These are phyloP conservation scores for Salinomyces thailandicus DNA, from an alignment of 2,329 filamentous ascomycete genomes.

Conservation along the genomic window DNA sequence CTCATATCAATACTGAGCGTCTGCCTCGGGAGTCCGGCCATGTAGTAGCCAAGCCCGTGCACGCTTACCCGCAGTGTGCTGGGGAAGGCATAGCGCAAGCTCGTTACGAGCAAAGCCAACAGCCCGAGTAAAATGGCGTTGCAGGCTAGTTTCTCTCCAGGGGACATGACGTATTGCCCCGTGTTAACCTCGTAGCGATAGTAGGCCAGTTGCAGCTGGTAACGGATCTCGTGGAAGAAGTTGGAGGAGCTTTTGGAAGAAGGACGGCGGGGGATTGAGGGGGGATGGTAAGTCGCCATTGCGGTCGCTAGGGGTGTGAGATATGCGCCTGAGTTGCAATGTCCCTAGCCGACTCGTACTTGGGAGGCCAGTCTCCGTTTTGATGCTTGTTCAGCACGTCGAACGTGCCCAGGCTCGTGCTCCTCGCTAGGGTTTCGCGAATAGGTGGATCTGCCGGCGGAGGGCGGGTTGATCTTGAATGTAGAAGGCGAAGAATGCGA, in stretches of 20 bases:
- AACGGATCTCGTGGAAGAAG: slow-evolving; percentile 11
- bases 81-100: slow-evolving; percentile 16
- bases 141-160: slow-evolving; percentile 20
- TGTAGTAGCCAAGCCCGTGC: slow-evolving; percentile 13
- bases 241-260: slow-evolving; percentile 7
- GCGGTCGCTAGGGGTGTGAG: background rate
- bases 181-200: slow-evolving; percentile 22
- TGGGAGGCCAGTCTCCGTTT: too few species aligned
- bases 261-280: slow-evolving; percentile 14
- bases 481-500: too few species aligned
- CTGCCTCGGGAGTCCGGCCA: slow-evolving; percentile 8
- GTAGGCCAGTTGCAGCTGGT: slow-evolving; percentile 17
- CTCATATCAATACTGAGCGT: background rate
- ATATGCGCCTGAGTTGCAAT: too few species aligned
- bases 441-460: too few species aligned
- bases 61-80: slow-evolving; percentile 7
- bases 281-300: slow-evolving; percentile 20
- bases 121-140: slow-evolving; percentile 15
- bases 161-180: slow-evolving; percentile 20
- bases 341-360: too few species aligned
- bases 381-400: too few species aligned
- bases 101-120: slow-evolving; percentile 10
- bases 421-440: too few species aligned
- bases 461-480: too few species aligned
- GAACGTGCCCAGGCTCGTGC: too few species aligned